phyloP scores from a whole-genome alignment of 1,139 yeast genomes.

The Suhomyces wounanorum region DNA sequence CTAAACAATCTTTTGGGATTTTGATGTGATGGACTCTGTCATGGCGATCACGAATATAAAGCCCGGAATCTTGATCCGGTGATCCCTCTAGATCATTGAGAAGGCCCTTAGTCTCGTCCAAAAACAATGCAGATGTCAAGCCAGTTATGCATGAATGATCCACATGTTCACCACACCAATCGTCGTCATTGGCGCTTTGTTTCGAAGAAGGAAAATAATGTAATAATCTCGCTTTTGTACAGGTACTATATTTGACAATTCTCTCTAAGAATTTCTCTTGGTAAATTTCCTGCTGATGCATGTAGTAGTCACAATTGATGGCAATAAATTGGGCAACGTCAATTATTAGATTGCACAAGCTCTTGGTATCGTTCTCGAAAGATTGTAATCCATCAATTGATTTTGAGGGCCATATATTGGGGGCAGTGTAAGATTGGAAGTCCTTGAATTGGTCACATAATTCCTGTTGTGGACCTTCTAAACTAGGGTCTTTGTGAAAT shows the following conservation, averaged over 20 bases:
- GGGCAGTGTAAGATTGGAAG: constrained; percentile 47
- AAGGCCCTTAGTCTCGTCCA: constrained; percentile 39
- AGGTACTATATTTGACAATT: constrained; percentile 51
- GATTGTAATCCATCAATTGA: constrained; percentile 21
- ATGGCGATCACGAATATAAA: constrained; percentile 53
- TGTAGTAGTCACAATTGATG: constrained; percentile 51
- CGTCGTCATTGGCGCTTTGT: constrained; percentile 24
- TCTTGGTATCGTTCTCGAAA: constrained; percentile 41
- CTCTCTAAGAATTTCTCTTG: constrained; percentile 41
- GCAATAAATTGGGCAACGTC: constrained; percentile 56
- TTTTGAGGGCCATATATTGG: constrained; percentile 56
- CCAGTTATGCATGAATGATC: constrained; percentile 69
- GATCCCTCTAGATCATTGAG: constrained; percentile 25
- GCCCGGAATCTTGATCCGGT: constrained; percentile 54
- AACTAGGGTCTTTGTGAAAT: constrained; percentile 44
- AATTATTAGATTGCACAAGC: constrained; percentile 48
- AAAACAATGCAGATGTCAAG: constrained; percentile 55
- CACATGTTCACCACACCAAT: constrained; percentile 69
- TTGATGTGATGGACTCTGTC: constrained; percentile 51
- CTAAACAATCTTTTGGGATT: constrained; percentile 58
- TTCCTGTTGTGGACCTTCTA: constrained; percentile 49
- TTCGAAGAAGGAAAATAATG: constrained; percentile 48
- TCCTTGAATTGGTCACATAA: constrained; percentile 34
- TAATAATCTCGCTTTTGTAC: constrained; percentile 60
- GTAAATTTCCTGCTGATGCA: constrained; percentile 33